Base-by-base conservation (phyloP, 495 filamentous ascomycete species). In the Hyphodiscus hymeniophilus region DNA sequence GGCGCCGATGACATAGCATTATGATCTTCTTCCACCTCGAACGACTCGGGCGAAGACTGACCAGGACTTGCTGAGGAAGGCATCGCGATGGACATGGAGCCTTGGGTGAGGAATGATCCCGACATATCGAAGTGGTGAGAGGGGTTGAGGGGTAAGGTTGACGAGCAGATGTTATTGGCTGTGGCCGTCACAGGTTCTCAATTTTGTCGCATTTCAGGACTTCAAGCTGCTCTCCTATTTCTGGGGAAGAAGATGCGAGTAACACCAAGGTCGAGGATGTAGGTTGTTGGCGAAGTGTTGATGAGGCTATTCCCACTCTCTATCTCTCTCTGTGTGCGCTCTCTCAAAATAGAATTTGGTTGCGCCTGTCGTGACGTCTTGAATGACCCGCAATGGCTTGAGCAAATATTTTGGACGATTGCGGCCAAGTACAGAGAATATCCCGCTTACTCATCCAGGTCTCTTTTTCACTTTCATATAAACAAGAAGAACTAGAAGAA, bases 21-120 rank as follows among this genome's bases (percentile, higher is more conserved):
- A 21, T 41, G 32, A 11, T 58, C 58, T 17, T 60, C 58, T 4
- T 61, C 58, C 11, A 48, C 52, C 0, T 59, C 56, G 42, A 56
- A 54, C 8, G 41, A 41, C n/a, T 61, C 55, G 2, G 55, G 55
- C 6, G 58, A 61, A 4, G 58, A 61, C 5, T 47, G 51, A 10
- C 44, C 38, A 15, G 51, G 53, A 40, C 47, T 55, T 3, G 50
- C 38, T 13, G 45, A 34, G 1, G 38, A 20, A 38, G 47, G 23
- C 31, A 39, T 54, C 22, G 49, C 16, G 2, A 42, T 6, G 4
- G 31, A 20, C 30, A 31, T 10, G 5, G 34, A 3, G 22, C 23
- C 28, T 31, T 54, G 51, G 13, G 12, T 28, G 35, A 40, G 52
- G 18, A 40, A 40, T 42, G 53, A 12, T 43, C 33, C 28, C 26